These are phyloP conservation scores for Oxyria digyna DNA, from an alignment of 148 eudicot genomes.

Conservation along the genomic window DNA sequence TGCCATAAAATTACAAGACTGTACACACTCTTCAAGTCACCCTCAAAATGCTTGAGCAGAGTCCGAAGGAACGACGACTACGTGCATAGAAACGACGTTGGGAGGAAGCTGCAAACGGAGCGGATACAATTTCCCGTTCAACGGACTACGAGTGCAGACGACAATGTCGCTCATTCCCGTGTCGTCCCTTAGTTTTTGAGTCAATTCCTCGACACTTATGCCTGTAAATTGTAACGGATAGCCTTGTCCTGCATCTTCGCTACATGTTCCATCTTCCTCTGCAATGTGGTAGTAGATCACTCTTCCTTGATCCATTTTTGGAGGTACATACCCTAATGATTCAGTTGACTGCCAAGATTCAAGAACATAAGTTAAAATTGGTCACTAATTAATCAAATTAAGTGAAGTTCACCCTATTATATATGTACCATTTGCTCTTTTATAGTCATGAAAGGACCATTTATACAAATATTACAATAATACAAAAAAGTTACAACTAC, in stretches of 20 bases:
- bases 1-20: neutral
- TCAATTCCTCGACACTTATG: conserved; percentile 47
- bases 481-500: too few relatives aligned
- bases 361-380: conserved; percentile 1
- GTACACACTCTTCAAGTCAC: neutral
- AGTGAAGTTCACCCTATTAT: too few relatives aligned
- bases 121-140: conserved; percentile 51
- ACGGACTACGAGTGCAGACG: conserved; percentile 48
- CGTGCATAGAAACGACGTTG: conserved; percentile 45
- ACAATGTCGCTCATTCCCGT: conserved; percentile 33
- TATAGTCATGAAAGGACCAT: too few relatives aligned
- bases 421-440: too few relatives aligned
- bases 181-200: conserved; percentile 36
- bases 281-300: conserved; percentile 44
- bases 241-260: conserved; percentile 25
- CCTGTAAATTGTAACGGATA: conserved; percentile 36
- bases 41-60: conserved; percentile 21
- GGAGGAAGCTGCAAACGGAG: conserved; percentile 68
- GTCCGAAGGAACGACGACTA: conserved; percentile 37
- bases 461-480: too few relatives aligned
- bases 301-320: conserved; percentile 48
- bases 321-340: conserved; percentile 30
- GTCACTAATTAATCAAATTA: neutral
- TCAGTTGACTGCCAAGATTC: conserved; percentile 47
- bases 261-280: conserved; percentile 25